Percentiles rank a stretch among this genome's conserved stretches.
Conservation (phyloP, 352 stramenopile species). For the Phytophthora fragariae region DNA sequence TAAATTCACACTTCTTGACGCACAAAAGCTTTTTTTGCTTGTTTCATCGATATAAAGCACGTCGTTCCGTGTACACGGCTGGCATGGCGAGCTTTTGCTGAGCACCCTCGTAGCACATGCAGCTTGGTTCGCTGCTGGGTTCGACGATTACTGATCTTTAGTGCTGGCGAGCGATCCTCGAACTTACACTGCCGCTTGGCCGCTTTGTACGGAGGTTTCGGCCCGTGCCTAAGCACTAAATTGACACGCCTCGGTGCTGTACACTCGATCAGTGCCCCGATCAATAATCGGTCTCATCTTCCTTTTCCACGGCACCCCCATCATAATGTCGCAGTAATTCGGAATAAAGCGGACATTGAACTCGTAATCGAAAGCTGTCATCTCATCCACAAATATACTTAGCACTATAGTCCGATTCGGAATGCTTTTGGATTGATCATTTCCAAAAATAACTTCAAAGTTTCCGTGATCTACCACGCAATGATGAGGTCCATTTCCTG, state of each 20-base stretch:
- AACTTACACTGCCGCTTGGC: not conserved
- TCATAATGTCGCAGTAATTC: conserved; percentile 6
- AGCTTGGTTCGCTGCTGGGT: conserved; percentile 8
- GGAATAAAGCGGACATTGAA: conserved; percentile 20
- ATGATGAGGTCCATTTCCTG: not conserved
- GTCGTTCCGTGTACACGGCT: conserved; percentile 5
- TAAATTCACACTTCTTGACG: conserved; percentile 1
- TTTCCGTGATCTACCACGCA: conserved; percentile 2
- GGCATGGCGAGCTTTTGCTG: not conserved
- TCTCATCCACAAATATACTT: conserved; percentile 14
- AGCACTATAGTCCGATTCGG: not conserved
- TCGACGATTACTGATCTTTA: conserved; percentile 3
- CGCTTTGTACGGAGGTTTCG: conserved; percentile 4
- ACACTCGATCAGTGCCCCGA: not conserved
- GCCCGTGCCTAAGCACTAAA: not conserved
- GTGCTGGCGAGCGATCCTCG: not conserved
- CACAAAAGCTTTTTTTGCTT: conserved; percentile 1
- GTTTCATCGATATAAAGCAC: conserved; percentile 2
- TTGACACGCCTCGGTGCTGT: not conserved
- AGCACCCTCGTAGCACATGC: not conserved
- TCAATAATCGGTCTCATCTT: conserved; percentile 15
- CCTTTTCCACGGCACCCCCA: conserved; percentile 12
- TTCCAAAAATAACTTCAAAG: conserved; percentile 6
- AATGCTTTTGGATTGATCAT: not conserved
- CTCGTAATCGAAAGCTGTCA: conserved; percentile 3